These are phyloP conservation scores for Termitomyces sp. DNA, from an alignment of 768 basidiomycete species.

Conservation along the genomic window DNA sequence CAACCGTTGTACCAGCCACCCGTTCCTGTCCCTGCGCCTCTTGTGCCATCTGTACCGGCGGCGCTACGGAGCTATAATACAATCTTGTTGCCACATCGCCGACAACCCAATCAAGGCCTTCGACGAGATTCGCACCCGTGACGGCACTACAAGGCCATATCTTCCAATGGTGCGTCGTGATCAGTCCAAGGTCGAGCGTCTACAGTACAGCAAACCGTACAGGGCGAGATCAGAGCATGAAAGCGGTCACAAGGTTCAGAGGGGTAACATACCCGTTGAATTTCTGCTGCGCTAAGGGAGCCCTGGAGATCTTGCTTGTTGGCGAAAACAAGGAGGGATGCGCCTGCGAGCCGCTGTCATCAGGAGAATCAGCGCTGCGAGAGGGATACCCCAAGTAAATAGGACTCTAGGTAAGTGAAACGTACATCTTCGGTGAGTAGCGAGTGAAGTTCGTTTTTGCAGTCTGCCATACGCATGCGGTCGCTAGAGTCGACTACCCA, in stretches of 20 bases:
- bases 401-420: slow-evolving; percentile 1
- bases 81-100: slow-evolving; percentile 83
- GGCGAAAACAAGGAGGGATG: slow-evolving; percentile 92
- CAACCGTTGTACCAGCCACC: background rate
- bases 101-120: slow-evolving; percentile 92
- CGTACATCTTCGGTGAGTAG: slow-evolving; percentile 91
- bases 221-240: slow-evolving; percentile 6
- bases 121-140: slow-evolving; percentile 80
- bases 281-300: slow-evolving; percentile 80
- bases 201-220: slow-evolving; percentile 1
- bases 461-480: slow-evolving; percentile 86
- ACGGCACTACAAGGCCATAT: slow-evolving; percentile 92
- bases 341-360: slow-evolving; percentile 88
- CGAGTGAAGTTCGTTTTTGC: slow-evolving; percentile 81
- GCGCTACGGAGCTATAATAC: slow-evolving; percentile 67
- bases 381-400: background rate
- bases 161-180: slow-evolving; percentile 87
- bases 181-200: slow-evolving; percentile 57
- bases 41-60: background rate
- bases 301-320: slow-evolving; percentile 97
- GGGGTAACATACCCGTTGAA: slow-evolving; percentile 59
- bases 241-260: slow-evolving; percentile 13
- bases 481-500: slow-evolving; percentile 99
- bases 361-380: slow-evolving; percentile 12
- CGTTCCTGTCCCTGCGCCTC: background rate